Evolutionary conservation across 1,284 basidiomycete genomes (phyloP), one percentile per base, ranked within the genome.

Genomic region (Cutaneotrichosporon curvatum): DNA sequence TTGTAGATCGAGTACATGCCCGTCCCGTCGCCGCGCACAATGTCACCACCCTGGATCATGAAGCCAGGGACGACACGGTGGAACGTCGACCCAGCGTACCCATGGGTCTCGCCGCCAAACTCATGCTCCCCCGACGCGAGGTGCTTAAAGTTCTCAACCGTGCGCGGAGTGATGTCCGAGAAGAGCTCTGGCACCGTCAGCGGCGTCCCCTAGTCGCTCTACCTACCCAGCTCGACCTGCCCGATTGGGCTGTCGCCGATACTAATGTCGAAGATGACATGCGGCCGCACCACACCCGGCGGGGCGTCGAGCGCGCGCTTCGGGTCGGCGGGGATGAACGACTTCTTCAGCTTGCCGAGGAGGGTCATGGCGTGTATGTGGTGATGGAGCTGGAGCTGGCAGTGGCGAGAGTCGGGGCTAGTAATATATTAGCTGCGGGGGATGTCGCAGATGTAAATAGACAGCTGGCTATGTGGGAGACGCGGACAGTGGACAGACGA

Each of bases 21-120:
- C 31, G 73, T 74, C 4, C 76, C 76, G 55, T 75, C 68, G 22
- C 67, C 53, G 42, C 53, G 53, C 31, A 75, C 75, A 58, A 77
- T 76, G 60, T 78, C 76, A 47, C 83, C 83, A 42, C 80, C 42
- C 70, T 85, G 84, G 44, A 88, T 79, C 87, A 91, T 90, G 66
- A 91, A 90, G 57, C 80, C 76, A n/a, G 48, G 46, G 5, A 54
- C 36, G 28, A 54, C 45, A 18, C 52, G 52, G 48, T 54, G 52
- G 42, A 54, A 54, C 9, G 25, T 31, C 6, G 36, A 4, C 16
- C 39, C 42, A 32, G 37, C 21, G 30, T 54, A 54, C 3, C 25
- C 20, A 4, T 14, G 5, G 22, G 4, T 4, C 23, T 44, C 11
- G 25, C 42, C 42, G 15, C 19, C 20, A 4, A 28, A 23, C 14